phyloP scores from a whole-genome alignment of 73 alveolate species.

The Paramecium sexaurelia region DNA sequence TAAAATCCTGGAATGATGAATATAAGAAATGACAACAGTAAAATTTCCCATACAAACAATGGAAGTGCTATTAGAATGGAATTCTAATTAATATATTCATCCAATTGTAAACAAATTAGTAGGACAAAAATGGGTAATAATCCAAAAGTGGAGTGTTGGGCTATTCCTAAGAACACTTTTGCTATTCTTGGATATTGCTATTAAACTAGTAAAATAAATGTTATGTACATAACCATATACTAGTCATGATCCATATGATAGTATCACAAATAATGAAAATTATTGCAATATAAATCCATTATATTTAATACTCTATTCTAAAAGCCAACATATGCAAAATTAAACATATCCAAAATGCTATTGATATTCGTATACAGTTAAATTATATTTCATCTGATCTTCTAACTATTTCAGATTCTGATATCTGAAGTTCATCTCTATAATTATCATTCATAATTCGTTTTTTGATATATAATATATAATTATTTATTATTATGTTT shows the following conservation, averaged over 20 bases:
- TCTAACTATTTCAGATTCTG: neutral
- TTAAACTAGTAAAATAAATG: neutral
- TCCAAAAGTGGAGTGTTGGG: neutral
- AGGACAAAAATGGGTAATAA: neutral
- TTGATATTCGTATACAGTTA: neutral
- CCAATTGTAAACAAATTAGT: neutral
- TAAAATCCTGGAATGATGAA: neutral
- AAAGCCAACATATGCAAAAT: neutral
- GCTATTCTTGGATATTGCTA: slow-evolving; percentile 15
- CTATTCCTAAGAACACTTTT: neutral
- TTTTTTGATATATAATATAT: neutral
- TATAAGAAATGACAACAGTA: neutral
- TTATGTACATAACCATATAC: slow-evolving; percentile 14
- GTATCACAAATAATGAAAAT: neutral
- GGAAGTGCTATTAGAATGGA: neutral
- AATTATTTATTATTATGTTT: neutral
- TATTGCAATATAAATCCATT: slow-evolving; percentile 21
- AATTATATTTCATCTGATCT: neutral
- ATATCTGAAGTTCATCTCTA: neutral
- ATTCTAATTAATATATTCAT: neutral
- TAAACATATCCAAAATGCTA: neutral
- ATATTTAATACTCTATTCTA: neutral
- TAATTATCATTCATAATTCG: slow-evolving; percentile 2
- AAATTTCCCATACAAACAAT: neutral
- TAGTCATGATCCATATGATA: neutral